Conservation (phyloP, 345 rosid species). For the Noccaea caerulescens region DNA sequence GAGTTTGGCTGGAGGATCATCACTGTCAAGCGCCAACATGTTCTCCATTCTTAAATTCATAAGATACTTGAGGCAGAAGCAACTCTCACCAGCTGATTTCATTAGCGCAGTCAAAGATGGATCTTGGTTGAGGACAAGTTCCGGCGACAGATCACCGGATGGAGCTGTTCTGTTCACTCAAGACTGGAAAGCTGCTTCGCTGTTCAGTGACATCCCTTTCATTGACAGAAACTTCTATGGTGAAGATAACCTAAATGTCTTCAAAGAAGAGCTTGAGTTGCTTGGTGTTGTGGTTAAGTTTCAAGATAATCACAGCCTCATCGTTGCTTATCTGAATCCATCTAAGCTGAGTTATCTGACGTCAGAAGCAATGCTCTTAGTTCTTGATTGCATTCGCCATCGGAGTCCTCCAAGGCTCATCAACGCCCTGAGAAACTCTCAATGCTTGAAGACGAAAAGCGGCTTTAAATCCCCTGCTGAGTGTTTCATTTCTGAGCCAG, state of each 20-base stretch:
- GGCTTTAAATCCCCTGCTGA: slow-evolving; percentile 58
- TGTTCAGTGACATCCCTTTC: slow-evolving; percentile 61
- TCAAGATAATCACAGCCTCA: slow-evolving; percentile 39
- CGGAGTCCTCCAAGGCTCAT: slow-evolving; percentile 38
- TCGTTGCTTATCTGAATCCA: slow-evolving; percentile 48
- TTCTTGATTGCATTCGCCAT: slow-evolving; percentile 48
- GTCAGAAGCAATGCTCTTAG: slow-evolving; percentile 53
- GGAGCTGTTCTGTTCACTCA: slow-evolving; percentile 58
- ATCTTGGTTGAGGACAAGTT: slow-evolving; percentile 58
- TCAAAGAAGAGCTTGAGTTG: slow-evolving; percentile 55
- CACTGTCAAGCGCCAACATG: slow-evolving; percentile 47
- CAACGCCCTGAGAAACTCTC: slow-evolving; percentile 27
- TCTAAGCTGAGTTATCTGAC: slow-evolving; percentile 30
- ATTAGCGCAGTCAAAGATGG: slow-evolving; percentile 47
- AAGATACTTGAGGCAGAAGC: slow-evolving; percentile 48
- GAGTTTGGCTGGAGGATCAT: slow-evolving; percentile 51
- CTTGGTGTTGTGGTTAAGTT: slow-evolving; percentile 63
- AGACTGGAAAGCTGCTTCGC: slow-evolving; percentile 57
- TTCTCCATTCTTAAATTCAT: slow-evolving; percentile 64
- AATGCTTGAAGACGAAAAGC: slow-evolving; percentile 55
- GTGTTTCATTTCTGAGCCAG: slow-evolving; percentile 59
- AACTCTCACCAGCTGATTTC: slow-evolving; percentile 52
- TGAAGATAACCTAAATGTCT: slow-evolving; percentile 39
- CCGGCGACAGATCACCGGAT: slow-evolving; percentile 55
- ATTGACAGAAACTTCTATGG: slow-evolving; percentile 56